Base-by-base conservation (phyloP, 345 rosid species). In the Bruguiera sexangula region DNA sequence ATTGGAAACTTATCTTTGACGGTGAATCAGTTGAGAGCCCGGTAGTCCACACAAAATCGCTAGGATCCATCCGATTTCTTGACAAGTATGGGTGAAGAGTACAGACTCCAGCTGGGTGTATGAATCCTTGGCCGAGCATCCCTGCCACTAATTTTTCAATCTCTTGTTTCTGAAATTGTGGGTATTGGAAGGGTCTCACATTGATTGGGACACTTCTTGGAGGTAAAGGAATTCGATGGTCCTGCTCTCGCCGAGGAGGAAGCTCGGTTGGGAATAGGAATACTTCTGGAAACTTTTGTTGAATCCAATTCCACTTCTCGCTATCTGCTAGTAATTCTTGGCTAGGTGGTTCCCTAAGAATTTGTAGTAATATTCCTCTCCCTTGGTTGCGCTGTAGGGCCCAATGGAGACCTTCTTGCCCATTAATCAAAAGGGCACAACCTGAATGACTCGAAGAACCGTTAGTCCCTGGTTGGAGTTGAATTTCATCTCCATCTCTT, bases 271-370 rank as follows among this genome's bases (percentile, higher is more conserved):
- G 64, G 1, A 21, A 0, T 7, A 29, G 0, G 16, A 34, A 61
- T 15, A 10, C 22, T 6, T 57, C 1, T 6, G 2, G 6, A 57
- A 21, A 57, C 11, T 21, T 8, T 43, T 43, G 18, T 11, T 43
- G 5, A 11, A 13, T 0, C 3, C 3, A 5, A 5, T 3, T 13
- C 5, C 5, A 43, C 16, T 43, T 0, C 3, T 43, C 18, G 13
- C 2, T 11, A 2, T 43, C 5, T 8, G 0, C 50, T 1, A 11
- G 3, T 3, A 0, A 0, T 4, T 13, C 1, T 13, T 43, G 50
- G 0, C 3, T 1, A 0, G 3, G 15, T 3, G 4, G 15, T 11
- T 43, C 18, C 4, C 3, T 11, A 3, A 8, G 0, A 11, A 13
- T 11, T 43, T 43, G 1, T 43, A 13, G 5, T 1, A 43, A 43